These are phyloP conservation scores for Corylus americana DNA, from an alignment of 306 rosid genomes.

Conservation along the genomic window DNA sequence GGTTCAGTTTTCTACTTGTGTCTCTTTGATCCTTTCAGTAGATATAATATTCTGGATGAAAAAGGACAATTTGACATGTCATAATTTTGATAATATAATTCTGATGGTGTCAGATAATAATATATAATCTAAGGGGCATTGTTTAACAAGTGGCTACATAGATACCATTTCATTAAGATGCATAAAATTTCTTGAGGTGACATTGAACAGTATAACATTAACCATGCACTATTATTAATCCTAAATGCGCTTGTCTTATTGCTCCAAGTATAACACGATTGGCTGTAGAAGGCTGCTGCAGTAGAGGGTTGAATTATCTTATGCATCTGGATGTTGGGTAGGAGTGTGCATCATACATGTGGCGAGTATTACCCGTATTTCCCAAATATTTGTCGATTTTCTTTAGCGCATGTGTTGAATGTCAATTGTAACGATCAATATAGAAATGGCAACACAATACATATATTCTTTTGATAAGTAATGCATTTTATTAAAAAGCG, in stretches of 20 bases:
- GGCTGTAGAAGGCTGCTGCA: slow-evolving; percentile 15
- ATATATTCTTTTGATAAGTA: not conserved
- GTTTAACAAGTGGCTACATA: not conserved
- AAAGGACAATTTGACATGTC: not conserved
- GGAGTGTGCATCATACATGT: not conserved
- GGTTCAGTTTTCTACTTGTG: not conserved
- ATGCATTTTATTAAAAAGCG: no score
- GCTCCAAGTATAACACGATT: slow-evolving; percentile 1
- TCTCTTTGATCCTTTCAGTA: not conserved
- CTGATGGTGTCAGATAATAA: not conserved
- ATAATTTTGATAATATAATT: not conserved
- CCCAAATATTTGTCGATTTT: not conserved
- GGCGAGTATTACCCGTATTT: not conserved
- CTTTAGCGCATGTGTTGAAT: not conserved
- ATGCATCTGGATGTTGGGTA: not conserved
- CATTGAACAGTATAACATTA: not conserved
- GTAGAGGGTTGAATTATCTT: not conserved
- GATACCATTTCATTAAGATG: not conserved
- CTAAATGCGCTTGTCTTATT: slow-evolving; percentile 8
- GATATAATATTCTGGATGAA: not conserved
- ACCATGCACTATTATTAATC: not conserved
- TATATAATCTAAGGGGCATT: not conserved
- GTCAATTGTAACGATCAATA: not conserved
- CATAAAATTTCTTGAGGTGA: not conserved
- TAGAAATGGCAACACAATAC: not conserved